Evolutionary conservation across 257 asterid genomes (phyloP).

Genomic region (Nicotiana obtusifolia): DNA sequence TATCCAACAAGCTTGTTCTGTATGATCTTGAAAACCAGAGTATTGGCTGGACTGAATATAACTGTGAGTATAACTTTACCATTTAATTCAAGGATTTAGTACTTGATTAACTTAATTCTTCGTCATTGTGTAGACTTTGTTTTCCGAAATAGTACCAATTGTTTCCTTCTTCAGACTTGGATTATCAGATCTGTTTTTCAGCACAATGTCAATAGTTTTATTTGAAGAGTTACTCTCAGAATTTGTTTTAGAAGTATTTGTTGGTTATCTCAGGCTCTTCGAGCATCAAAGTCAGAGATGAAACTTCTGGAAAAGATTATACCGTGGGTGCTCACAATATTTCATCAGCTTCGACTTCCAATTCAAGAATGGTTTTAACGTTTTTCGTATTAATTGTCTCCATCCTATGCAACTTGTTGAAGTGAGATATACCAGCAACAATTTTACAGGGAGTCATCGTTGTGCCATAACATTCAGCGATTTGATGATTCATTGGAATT

Average conservation of each 20-base stretch:
- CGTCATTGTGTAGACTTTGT: not conserved
- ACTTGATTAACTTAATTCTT: not conserved
- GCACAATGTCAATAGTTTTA: not conserved
- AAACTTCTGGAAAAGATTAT: constrained; percentile 45
- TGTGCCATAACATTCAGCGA: not conserved
- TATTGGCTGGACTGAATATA: constrained; percentile 71
- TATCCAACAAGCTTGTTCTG: constrained; percentile 71
- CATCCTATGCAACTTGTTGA: constrained; percentile 28
- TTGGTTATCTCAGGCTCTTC: constrained; percentile 54
- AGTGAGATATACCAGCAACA: constrained; percentile 16
- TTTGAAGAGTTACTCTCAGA: not conserved
- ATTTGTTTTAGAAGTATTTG: not conserved
- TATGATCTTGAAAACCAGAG: constrained; percentile 78
- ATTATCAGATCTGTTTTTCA: not conserved
- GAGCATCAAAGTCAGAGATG: constrained; percentile 65
- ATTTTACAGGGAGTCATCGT: not conserved
- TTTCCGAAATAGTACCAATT: not conserved
- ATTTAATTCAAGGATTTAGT: not conserved
- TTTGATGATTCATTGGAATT: constrained; percentile 23
- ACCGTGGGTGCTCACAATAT: constrained; percentile 47
- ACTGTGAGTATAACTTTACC: constrained; percentile 50
- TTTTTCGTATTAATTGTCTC: constrained; percentile 32
- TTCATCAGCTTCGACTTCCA: constrained; percentile 37
- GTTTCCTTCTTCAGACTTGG: not conserved
- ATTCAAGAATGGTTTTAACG: constrained; percentile 25